These are phyloP conservation scores for Termitomyces sp. DNA, from an alignment of 1,284 basidiomycete species.

Conservation along the genomic window DNA sequence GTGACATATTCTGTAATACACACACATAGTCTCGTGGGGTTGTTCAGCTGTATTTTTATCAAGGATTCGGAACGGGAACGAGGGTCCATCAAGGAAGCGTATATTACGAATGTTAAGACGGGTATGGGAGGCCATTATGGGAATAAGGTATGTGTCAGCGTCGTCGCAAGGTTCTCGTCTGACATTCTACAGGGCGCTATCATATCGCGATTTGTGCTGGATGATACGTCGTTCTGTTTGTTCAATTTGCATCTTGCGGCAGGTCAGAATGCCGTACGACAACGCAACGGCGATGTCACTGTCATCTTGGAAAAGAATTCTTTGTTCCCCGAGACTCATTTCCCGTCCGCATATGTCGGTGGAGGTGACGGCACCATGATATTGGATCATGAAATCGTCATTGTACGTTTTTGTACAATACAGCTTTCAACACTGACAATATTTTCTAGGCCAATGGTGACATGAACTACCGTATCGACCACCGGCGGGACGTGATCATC, in stretches of 20 bases:
- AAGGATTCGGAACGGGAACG: slow-evolving; percentile 55
- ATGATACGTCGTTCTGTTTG: slow-evolving; percentile 90
- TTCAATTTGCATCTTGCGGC: slow-evolving; percentile 97
- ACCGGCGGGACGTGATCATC: slow-evolving; percentile 78
- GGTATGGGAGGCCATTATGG: slow-evolving; percentile 92
- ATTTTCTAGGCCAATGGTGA: slow-evolving; percentile 65
- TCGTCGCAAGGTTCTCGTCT: not conserved
- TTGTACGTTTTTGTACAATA: slow-evolving; percentile 51
- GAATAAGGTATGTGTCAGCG: slow-evolving; percentile 69
- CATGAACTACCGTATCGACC: slow-evolving; percentile 93
- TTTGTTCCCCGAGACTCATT: slow-evolving; percentile 57
- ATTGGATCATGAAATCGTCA: slow-evolving; percentile 90
- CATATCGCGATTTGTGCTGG: slow-evolving; percentile 82
- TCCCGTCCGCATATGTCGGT: slow-evolving; percentile 68
- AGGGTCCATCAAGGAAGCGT: slow-evolving; percentile 55
- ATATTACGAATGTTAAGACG: slow-evolving; percentile 80
- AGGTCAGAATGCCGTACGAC: slow-evolving; percentile 78
- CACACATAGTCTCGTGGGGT: slow-evolving; percentile 86
- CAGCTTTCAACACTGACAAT: not conserved
- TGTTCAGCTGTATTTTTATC: slow-evolving; percentile 87
- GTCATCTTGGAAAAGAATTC: slow-evolving; percentile 80
- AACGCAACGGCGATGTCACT: slow-evolving; percentile 83
- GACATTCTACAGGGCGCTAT: slow-evolving; percentile 70
- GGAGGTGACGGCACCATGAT: slow-evolving; percentile 95
- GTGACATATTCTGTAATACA: slow-evolving; percentile 75